These are phyloP conservation scores for Actinomortierella wolfii DNA, from an alignment of 371 early-diverging fungal genomes.

Conservation along the genomic window DNA sequence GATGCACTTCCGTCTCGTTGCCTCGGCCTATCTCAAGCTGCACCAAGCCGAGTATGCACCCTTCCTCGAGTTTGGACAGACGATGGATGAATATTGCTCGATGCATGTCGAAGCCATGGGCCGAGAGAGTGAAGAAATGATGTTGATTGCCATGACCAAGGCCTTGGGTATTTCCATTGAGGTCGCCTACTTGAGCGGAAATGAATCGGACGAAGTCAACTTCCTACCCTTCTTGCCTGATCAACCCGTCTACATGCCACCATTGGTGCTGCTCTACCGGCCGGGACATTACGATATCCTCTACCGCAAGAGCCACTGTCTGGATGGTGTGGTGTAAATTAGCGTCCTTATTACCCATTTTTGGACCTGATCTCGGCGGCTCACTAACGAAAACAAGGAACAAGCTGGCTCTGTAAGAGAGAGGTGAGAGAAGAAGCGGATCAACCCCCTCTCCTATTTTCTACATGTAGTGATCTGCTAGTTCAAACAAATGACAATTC, in stretches of 20 bases:
- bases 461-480: too few relatives aligned
- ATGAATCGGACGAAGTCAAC: slow-evolving; percentile 52
- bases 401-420: too few relatives aligned
- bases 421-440: too few relatives aligned
- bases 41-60: slow-evolving; percentile 71
- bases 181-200: slow-evolving; percentile 70
- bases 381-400: too few relatives aligned
- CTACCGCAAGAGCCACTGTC: slow-evolving; percentile 51
- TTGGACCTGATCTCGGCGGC: too few relatives aligned
- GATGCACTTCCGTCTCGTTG: slow-evolving; percentile 66
- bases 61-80: slow-evolving; percentile 63
- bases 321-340: slow-evolving; percentile 36
- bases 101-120: slow-evolving; percentile 76
- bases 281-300: slow-evolving; percentile 73
- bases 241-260: slow-evolving; percentile 26
- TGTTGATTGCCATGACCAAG: slow-evolving; percentile 67
- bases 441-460: too few relatives aligned
- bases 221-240: slow-evolving; percentile 43
- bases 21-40: slow-evolving; percentile 68
- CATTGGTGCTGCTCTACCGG: slow-evolving; percentile 48
- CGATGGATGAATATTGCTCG: slow-evolving; percentile 68
- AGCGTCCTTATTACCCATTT: too few relatives aligned
- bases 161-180: slow-evolving; percentile 61
- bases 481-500: too few relatives aligned
- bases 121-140: slow-evolving; percentile 72